phyloP scores from a whole-genome alignment of 225 moss, liverwort and hornwort species.

The Sphagnum tenellum region DNA sequence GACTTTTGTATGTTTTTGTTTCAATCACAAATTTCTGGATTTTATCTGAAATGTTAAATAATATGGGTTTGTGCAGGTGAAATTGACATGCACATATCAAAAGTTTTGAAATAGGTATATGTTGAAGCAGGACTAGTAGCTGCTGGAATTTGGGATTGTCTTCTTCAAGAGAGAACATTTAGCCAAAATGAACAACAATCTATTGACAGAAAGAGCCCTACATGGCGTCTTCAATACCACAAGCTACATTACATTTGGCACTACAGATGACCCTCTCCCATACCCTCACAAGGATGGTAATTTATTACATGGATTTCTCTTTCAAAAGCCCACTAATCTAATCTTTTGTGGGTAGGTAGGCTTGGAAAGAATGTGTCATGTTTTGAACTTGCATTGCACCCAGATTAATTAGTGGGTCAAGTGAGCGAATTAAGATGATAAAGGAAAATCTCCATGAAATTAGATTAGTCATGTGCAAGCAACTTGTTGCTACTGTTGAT shows the following conservation, averaged over 20 bases:
- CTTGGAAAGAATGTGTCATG: constrained; percentile 2
- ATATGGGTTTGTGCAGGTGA: no score
- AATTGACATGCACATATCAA: no score
- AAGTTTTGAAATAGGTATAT: no score
- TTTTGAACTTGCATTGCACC: background rate
- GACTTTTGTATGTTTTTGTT: no score
- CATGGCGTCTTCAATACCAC: constrained; percentile 70
- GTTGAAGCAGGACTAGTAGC: no score
- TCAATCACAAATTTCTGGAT: no score
- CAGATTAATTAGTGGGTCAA: background rate
- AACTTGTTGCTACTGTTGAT: no score
- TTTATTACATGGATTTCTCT: background rate
- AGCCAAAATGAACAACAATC: constrained; percentile 67
- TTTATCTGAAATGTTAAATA: no score
- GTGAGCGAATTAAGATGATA: background rate
- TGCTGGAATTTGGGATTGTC: no score
- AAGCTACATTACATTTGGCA: constrained; percentile 72
- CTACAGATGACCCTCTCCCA: constrained; percentile 54
- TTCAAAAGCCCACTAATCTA: background rate
- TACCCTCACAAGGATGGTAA: constrained; percentile 62
- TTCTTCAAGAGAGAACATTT: background rate
- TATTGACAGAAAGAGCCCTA: constrained; percentile 74
- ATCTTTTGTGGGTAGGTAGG: background rate
- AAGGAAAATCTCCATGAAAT: background rate
- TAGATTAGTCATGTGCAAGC: background rate